phyloP scores from a whole-genome alignment of 495 filamentous ascomycete genomes.

The Melanomma pulvis-pyrius region DNA sequence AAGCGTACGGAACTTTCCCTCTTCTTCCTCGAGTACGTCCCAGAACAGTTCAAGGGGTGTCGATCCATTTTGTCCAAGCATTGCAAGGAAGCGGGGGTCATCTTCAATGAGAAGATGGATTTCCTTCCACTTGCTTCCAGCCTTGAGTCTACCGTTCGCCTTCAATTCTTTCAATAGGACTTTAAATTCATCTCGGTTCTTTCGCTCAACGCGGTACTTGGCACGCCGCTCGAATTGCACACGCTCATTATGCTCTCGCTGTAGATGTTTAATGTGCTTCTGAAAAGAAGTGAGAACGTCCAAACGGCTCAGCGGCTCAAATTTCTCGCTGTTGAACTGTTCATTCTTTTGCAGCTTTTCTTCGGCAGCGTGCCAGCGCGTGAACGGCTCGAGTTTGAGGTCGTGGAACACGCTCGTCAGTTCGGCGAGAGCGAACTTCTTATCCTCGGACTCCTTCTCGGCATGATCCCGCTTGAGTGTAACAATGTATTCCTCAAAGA shows the following conservation, averaged over 20 bases:
- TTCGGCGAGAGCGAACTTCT: slow-evolving; percentile 84
- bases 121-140: slow-evolving; percentile 86
- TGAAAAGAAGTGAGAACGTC: slow-evolving; percentile 93
- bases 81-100: slow-evolving; percentile 80
- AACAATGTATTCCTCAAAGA: slow-evolving; percentile 91
- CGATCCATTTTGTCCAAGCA: slow-evolving; percentile 86
- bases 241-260: slow-evolving; percentile 85
- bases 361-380: slow-evolving; percentile 91
- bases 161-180: slow-evolving; percentile 73
- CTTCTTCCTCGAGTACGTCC: slow-evolving; percentile 95
- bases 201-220: slow-evolving; percentile 78
- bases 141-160: slow-evolving; percentile 80
- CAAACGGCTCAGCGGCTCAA: slow-evolving; percentile 80
- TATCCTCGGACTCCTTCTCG: slow-evolving; percentile 69
- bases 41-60: slow-evolving; percentile 94
- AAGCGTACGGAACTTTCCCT: slow-evolving; percentile 74
- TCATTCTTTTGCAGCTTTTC: slow-evolving; percentile 76
- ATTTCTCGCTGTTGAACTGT: slow-evolving; percentile 83
- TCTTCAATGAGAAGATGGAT: slow-evolving; percentile 75
- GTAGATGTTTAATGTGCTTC: slow-evolving; percentile 88
- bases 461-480: slow-evolving; percentile 78
- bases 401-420: slow-evolving; percentile 79
- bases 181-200: slow-evolving; percentile 78
- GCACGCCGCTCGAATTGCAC: slow-evolving; percentile 82
- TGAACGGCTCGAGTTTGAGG: slow-evolving; percentile 87